phyloP scores from a whole-genome alignment of 169 alveolate species.

The Eimeria tenella region DNA sequence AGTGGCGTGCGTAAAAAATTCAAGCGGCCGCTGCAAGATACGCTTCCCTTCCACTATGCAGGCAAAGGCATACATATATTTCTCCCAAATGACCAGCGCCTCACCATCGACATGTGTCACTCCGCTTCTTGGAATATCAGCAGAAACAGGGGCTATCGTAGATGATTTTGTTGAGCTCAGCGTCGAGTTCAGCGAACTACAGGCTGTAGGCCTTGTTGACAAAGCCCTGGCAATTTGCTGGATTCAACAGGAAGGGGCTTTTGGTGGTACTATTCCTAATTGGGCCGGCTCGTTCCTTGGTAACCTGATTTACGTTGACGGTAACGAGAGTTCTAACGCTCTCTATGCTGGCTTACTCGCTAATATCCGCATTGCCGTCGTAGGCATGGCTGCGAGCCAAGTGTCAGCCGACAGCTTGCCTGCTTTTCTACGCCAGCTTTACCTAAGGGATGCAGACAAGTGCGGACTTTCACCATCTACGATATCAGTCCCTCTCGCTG shows the following conservation, averaged over 20 bases:
- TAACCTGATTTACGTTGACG: constrained; percentile 6
- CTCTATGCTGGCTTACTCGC: constrained; percentile 14
- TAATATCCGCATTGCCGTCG: background rate
- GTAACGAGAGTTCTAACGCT: background rate
- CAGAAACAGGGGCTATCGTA: background rate
- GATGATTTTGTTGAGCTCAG: background rate
- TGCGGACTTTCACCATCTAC: background rate
- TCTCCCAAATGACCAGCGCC: constrained; percentile 11
- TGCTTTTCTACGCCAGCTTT: constrained; percentile 9
- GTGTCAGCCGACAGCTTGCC: constrained; percentile 11
- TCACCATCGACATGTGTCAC: background rate
- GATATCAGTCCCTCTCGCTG: background rate
- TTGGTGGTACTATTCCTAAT: background rate
- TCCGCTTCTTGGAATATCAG: background rate
- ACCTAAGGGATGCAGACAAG: constrained; percentile 15
- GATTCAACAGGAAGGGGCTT: background rate
- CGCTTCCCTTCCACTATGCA: constrained; percentile 21
- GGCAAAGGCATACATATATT: background rate
- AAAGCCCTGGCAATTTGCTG: constrained; percentile 46
- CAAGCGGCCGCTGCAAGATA: background rate
- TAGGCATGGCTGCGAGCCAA: background rate
- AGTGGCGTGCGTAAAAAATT: constrained; percentile 21
- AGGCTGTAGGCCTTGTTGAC: constrained; percentile 32
- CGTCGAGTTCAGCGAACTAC: background rate
- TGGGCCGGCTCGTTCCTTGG: constrained; percentile 51